Percentiles rank a stretch among this genome's conserved stretches.
phyloP scores from a whole-genome alignment of 2,329 filamentous ascomycete species.

The Esteya vermicola region DNA sequence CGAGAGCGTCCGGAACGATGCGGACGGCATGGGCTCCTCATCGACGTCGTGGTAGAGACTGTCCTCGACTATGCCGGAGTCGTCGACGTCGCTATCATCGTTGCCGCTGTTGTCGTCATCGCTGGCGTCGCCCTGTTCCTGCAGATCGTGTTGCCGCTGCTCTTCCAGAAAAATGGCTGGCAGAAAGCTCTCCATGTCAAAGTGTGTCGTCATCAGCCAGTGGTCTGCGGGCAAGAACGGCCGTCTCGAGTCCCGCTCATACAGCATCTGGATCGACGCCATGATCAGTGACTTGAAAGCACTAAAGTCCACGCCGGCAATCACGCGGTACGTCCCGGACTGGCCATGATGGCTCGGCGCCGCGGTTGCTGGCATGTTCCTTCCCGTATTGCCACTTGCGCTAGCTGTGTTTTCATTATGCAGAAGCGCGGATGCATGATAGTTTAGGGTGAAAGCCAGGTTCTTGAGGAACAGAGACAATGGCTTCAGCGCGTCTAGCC shows the following conservation, averaged over 20 bases:
- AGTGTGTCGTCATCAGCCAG: constrained; percentile 83
- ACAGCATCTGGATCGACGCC: constrained; percentile 70
- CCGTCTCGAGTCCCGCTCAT: constrained; percentile 82
- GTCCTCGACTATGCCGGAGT: constrained; percentile 16
- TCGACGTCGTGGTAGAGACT: too few species aligned
- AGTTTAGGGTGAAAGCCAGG: constrained; percentile 77
- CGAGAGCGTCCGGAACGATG: constrained; percentile 34
- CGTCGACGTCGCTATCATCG: constrained; percentile 18
- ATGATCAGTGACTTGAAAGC: constrained; percentile 72
- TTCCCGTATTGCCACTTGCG: background rate
- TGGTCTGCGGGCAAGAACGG: constrained; percentile 71
- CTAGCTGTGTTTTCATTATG: too few species aligned
- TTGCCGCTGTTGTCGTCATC: constrained; percentile 32
- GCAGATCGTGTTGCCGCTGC: constrained; percentile 57
- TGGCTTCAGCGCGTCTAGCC: constrained; percentile 53
- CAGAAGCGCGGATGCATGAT: constrained; percentile 54
- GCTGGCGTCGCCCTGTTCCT: constrained; percentile 47
- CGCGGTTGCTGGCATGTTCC: background rate
- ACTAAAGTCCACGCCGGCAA: constrained; percentile 60
- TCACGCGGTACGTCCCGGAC: constrained; percentile 20
- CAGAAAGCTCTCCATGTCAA: constrained; percentile 84
- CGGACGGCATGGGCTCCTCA: too few species aligned
- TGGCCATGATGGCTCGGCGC: background rate
- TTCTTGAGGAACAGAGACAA: constrained; percentile 82
- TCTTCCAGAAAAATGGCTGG: constrained; percentile 78